A percentile compares a stretch with the other conserved stretches of the same genome.
These are phyloP conservation scores for Musa acuminata DNA, from an alignment of 176 grass and related monocot genomes.

Conservation along the genomic window DNA sequence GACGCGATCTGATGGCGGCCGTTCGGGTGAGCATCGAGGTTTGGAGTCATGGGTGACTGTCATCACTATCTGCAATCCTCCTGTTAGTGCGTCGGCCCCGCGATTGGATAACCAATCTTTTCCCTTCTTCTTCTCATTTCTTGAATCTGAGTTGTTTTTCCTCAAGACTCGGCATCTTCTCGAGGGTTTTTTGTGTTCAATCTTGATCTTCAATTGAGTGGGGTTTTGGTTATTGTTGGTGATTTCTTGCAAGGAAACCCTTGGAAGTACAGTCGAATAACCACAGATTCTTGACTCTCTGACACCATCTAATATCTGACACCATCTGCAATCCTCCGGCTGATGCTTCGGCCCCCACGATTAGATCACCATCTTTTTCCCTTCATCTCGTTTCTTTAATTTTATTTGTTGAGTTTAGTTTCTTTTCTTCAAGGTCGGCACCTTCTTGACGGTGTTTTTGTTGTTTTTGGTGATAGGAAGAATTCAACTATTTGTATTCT, in stretches of 20 bases:
- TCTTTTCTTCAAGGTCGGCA: background rate
- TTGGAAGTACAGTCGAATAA: background rate
- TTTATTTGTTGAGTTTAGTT: background rate
- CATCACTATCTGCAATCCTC: slow-evolving; percentile 84
- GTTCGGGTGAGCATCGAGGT: slow-evolving; percentile 85
- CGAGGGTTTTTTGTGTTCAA: no score
- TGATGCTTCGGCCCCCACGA: slow-evolving; percentile 67
- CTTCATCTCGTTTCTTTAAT: background rate
- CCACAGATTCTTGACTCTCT: background rate
- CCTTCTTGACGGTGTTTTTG: background rate
- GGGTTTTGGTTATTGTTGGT: no score
- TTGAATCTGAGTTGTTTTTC: background rate
- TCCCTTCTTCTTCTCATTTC: background rate
- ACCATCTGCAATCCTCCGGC: slow-evolving; percentile 89
- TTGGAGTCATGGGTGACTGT: slow-evolving; percentile 54
- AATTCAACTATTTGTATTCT: background rate
- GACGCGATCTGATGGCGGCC: slow-evolving; percentile 41
- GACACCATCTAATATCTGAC: slow-evolving; percentile 34
- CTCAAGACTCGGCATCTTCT: background rate
- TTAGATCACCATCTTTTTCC: slow-evolving; percentile 10
- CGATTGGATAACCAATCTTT: slow-evolving; percentile 20
- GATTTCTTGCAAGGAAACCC: no score
- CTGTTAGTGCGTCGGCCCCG: slow-evolving; percentile 75
- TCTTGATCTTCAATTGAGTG: background rate
- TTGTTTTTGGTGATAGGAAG: background rate